Percentiles rank a stretch among this genome's conserved stretches.
phyloP scores from a whole-genome alignment of 2,329 filamentous ascomycete species.

The Monilinia fructicola region DNA sequence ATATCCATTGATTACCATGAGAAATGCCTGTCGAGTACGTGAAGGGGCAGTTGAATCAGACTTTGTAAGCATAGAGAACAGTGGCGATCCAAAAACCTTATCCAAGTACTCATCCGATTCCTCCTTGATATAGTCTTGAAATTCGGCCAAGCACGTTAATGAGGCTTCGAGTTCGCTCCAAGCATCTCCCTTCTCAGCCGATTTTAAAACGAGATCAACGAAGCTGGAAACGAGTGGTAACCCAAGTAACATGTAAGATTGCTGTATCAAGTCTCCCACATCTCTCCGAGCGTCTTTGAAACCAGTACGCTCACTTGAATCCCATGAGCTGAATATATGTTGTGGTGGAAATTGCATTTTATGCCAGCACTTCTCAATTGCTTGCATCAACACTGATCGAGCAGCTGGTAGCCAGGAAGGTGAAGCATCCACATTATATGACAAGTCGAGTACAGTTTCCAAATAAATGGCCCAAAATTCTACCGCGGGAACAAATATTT shows the following conservation, averaged over 20 bases:
- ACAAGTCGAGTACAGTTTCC: conserved; percentile 62
- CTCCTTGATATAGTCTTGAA: conserved; percentile 63
- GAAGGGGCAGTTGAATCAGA: conserved; percentile 55
- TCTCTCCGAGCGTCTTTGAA: conserved; percentile 76
- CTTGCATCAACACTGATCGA: conserved; percentile 59
- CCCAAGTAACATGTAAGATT: conserved; percentile 63
- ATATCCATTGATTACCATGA: conserved; percentile 70
- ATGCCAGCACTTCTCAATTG: conserved; percentile 63
- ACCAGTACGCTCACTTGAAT: conserved; percentile 63
- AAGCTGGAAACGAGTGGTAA: conserved; percentile 57
- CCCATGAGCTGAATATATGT: conserved; percentile 63
- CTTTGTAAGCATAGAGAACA: conserved; percentile 57
- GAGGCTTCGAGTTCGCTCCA: conserved; percentile 63
- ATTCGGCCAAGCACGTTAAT: conserved; percentile 62
- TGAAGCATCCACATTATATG: conserved; percentile 51
- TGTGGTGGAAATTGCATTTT: conserved; percentile 63
- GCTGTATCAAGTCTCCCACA: conserved; percentile 74
- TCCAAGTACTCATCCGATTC: conserved; percentile 58
- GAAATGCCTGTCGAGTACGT: conserved; percentile 64
- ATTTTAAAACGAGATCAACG: conserved; percentile 53
- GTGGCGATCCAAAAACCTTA: conserved; percentile 59
- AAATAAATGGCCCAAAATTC: conserved; percentile 82
- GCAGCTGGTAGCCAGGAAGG: conserved; percentile 59
- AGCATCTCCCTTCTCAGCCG: conserved; percentile 45
- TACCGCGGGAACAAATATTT: conserved; percentile 67